Evolutionary conservation across 768 basidiomycete genomes (phyloP).

Genomic region (Nidularia pulvinata): DNA sequence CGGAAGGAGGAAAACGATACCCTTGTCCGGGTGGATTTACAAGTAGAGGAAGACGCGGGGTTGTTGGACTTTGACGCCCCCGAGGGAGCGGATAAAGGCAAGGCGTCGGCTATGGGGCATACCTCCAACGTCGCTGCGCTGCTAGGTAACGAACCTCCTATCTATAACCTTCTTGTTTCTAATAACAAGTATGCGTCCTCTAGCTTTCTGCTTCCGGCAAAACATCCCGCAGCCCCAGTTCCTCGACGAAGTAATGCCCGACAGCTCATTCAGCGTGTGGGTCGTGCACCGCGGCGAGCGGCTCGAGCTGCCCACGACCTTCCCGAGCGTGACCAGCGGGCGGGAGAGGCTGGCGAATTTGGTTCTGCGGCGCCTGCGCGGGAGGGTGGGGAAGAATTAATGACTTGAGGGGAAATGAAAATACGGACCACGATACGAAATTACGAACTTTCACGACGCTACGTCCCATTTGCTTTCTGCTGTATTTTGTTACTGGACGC

Average conservation of each 20-base stretch:
- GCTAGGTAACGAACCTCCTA: neutral
- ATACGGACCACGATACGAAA: no score
- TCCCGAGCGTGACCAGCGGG: constrained; percentile 33
- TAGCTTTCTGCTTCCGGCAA: constrained; percentile 1
- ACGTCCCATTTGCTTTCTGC: neutral
- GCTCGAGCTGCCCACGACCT: constrained; percentile 40
- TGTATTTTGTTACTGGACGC: no score
- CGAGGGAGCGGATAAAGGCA: neutral
- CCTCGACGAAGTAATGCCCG: constrained; percentile 21
- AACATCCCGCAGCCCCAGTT: constrained; percentile 26
- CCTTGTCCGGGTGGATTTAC: neutral
- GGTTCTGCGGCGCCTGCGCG: constrained; percentile 30
- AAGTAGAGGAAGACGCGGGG: neutral
- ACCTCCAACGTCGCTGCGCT: neutral
- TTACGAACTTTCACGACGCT: neutral
- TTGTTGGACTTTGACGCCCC: neutral
- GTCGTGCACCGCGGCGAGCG: constrained; percentile 42
- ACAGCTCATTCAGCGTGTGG: constrained; percentile 38
- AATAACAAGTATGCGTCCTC: neutral
- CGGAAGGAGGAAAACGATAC: no score
- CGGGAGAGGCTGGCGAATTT: constrained; percentile 42
- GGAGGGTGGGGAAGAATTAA: no score
- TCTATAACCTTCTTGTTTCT: neutral
- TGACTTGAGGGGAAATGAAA: no score
- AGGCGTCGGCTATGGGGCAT: neutral